These are phyloP conservation scores for Mycena leptocephala DNA, from an alignment of 768 basidiomycete genomes.

Conservation along the genomic window DNA sequence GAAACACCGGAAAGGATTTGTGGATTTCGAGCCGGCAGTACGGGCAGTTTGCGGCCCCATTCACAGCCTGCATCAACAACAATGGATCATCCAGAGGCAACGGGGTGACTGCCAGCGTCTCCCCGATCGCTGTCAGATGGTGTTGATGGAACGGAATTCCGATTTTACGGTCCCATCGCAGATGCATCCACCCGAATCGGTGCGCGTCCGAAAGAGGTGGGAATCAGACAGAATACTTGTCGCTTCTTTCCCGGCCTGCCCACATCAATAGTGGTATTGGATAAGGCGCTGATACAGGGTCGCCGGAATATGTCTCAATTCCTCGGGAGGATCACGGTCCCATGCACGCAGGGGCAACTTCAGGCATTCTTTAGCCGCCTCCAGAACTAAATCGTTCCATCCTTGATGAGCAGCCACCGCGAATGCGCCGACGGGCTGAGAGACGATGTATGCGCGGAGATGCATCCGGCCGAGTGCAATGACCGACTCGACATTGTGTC, in stretches of 20 bases:
- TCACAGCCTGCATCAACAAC: neutral
- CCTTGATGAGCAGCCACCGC: neutral
- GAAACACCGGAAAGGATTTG: neutral
- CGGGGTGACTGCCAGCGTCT: neutral
- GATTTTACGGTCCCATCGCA: too few species aligned
- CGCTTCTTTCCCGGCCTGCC: neutral
- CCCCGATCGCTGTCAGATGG: neutral
- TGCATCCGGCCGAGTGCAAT: neutral
- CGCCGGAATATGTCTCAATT: neutral
- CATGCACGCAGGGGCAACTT: neutral
- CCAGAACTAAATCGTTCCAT: neutral
- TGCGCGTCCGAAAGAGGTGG: too few species aligned
- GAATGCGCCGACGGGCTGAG: neutral
- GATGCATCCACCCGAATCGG: too few species aligned
- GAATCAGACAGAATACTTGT: too few species aligned
- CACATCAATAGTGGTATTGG: neutral
- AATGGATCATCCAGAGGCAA: neutral
- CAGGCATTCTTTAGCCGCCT: neutral
- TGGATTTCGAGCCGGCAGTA: neutral
- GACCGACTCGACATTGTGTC: neutral
- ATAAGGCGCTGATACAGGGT: neutral
- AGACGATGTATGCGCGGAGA: neutral
- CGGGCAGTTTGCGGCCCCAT: neutral
- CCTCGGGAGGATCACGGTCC: neutral
- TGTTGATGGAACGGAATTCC: too few species aligned